Base-by-base conservation (phyloP, 2,329 filamentous ascomycete species). In the Ophidiomyces ophidiicola region DNA sequence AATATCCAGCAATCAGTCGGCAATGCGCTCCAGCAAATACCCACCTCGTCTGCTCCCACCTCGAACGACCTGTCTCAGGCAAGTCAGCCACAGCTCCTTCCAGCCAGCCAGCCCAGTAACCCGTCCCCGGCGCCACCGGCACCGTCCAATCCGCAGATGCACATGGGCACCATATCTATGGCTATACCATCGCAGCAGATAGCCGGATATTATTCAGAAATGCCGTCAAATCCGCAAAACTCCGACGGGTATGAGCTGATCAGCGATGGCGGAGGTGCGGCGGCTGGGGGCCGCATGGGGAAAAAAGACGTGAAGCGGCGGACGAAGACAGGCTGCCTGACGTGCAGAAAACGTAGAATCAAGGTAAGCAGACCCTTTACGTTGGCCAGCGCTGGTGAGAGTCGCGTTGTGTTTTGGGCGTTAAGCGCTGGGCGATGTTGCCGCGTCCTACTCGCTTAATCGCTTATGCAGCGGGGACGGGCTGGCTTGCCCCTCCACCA, bases 261-360 rank as follows among this genome's bases (percentile, higher is more conserved):
- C 19, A 67, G 64, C 36, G 60, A 66, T 39, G 58, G 62, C n/a
- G 64, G 61, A 54, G 66, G 70, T 49, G 67, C 76, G 46, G 68
- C 78, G 57, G 72, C 72, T 15, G 72, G 74, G 44, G 72, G 33
- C 67, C 77, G 51, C 75, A 80, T 57, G 32, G 15, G 37, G 15
- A 68, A 69, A 60, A 78, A 81, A 62, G 78, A 84, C 61, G 81
- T 83, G 57, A 83, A 83, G 64, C 70, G 79, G 49, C 69, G 80
- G 55, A 83, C 80, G 42, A 82, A 82, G 62, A 82, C 77, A 1
- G 77, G 77, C n/a, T 83, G 79, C 60, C 56, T 76, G 51, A 76
- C 72, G 15, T 76, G 72, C 60, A 64, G 72, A 53, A 76, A 75
- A 57, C 68, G 79, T 51, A 68, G 79, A 63, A 83, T 83, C 60